Conservation (phyloP, 768 basidiomycete genomes). For the Tulasnella sp. region DNA sequence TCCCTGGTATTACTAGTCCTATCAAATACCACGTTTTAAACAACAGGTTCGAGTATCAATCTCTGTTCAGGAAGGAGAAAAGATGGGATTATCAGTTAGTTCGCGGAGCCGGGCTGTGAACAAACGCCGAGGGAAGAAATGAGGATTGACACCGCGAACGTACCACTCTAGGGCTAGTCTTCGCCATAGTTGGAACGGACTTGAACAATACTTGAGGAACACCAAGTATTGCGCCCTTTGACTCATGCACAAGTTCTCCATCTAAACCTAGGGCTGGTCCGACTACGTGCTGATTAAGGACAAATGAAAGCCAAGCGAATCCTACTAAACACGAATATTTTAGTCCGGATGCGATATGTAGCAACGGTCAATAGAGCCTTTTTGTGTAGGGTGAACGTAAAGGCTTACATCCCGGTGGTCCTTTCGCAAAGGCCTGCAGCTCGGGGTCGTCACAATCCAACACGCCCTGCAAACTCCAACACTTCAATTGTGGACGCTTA, state of each 20-base stretch:
- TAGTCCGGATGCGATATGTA: neutral
- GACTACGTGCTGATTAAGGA: neutral
- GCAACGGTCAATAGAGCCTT: neutral
- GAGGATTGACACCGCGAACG: neutral
- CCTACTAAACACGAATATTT: neutral
- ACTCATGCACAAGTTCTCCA: neutral
- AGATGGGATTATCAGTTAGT: neutral
- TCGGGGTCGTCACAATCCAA: neutral
- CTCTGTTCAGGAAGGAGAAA: neutral
- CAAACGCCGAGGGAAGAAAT: neutral
- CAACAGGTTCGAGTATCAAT: neutral
- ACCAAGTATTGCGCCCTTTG: neutral
- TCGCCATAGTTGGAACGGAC: neutral
- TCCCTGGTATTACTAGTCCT: neutral
- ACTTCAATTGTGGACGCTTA: neutral
- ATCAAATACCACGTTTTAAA: neutral
- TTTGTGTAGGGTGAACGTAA: neutral
- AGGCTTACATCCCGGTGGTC: neutral
- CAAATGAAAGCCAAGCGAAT: neutral
- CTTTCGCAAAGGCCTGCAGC: neutral
- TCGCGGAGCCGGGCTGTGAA: neutral
- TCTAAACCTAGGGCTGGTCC: neutral
- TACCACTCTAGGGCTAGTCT: neutral
- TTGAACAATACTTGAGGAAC: neutral
- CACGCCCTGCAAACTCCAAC: neutral